phyloP scores from a whole-genome alignment of 2,329 filamentous ascomycete species.

The Sclerotinia trifoliorum region DNA sequence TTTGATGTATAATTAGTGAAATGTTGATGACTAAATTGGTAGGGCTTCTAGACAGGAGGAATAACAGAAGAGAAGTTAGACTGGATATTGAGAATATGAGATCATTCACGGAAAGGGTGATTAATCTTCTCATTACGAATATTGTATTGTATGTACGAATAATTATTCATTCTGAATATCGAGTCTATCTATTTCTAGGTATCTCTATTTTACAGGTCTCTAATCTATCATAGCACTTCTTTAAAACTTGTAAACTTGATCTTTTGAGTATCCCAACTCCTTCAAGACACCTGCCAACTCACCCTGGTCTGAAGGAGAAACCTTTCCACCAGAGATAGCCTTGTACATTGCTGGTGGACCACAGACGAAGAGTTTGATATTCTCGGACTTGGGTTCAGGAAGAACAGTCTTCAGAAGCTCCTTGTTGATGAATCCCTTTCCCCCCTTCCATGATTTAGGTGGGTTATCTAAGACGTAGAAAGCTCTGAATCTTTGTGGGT shows the following conservation, averaged over 20 bases:
- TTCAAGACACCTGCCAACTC: constrained; percentile 76
- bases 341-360: constrained; percentile 93
- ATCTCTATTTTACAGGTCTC: constrained; percentile 21
- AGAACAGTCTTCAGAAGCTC: constrained; percentile 93
- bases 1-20: not conserved
- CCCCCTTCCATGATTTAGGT: constrained; percentile 72
- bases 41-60: not conserved
- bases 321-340: constrained; percentile 84
- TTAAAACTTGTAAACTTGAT: constrained; percentile 97
- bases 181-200: constrained; percentile 4
- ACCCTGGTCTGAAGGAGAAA: constrained; percentile 89
- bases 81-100: not conserved
- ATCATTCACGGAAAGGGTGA: not conserved
- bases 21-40: too few relatives aligned
- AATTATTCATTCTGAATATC: not conserved
- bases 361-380: constrained; percentile 96
- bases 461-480: constrained; percentile 92
- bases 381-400: constrained; percentile 85
- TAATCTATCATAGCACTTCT: not conserved
- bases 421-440: constrained; percentile 81
- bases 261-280: constrained; percentile 78
- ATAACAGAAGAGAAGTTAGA: not conserved
- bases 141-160: not conserved
- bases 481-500: constrained; percentile 89
- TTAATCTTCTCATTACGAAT: not conserved